A percentile compares a stretch with the other conserved stretches of the same genome.
phyloP scores from a whole-genome alignment of 306 rosid species.

The Vigna hirtella region DNA sequence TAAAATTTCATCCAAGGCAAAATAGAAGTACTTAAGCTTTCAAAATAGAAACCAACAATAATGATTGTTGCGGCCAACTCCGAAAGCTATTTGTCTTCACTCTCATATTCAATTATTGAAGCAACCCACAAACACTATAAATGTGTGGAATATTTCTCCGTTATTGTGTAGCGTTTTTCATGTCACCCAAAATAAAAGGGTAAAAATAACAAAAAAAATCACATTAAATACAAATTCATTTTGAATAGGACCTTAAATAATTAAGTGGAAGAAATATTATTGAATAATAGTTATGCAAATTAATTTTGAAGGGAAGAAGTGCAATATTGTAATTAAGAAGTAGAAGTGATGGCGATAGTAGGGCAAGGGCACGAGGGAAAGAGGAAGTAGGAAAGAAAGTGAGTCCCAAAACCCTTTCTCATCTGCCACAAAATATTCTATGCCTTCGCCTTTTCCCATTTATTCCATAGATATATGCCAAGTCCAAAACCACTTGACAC shows the following conservation, averaged over 20 bases:
- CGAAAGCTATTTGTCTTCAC: neutral
- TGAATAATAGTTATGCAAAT: no score
- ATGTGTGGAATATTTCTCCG: no score
- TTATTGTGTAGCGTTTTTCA: neutral
- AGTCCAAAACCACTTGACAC: neutral
- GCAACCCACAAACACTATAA: neutral
- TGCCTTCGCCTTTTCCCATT: conserved; percentile 40
- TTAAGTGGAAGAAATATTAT: no score
- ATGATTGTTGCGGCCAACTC: neutral
- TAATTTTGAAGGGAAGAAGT: neutral
- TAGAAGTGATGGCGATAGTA: conserved; percentile 24
- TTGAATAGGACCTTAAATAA: no score
- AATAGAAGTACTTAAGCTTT: neutral
- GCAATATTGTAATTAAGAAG: conserved; percentile 42
- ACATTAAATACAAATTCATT: no score
- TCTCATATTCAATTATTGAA: conserved; percentile 22
- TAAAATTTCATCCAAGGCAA: no score
- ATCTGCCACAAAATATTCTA: conserved; percentile 41
- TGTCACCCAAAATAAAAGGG: neutral
- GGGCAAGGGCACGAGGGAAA: neutral
- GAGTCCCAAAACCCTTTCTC: conserved; percentile 34
- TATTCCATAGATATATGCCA: conserved; percentile 33
- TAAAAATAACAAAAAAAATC: no score
- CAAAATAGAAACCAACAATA: neutral
- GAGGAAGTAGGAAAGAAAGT: neutral